Percentiles rank a stretch among this genome's conserved stretches.
These are phyloP conservation scores for Spergularia marina DNA, from an alignment of 148 eudicot genomes.

Conservation along the genomic window DNA sequence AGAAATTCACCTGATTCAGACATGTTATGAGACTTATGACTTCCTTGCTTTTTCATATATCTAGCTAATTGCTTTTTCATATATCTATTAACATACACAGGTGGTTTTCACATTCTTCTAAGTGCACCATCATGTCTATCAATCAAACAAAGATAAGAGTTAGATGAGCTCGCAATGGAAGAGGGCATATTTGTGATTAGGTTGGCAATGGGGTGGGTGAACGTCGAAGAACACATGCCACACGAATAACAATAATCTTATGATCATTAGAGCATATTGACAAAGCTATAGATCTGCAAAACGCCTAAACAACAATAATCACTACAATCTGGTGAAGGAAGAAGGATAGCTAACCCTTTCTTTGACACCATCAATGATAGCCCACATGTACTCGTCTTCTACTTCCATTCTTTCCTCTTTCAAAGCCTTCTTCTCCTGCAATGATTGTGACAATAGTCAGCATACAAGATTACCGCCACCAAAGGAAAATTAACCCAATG, in stretches of 20 bases:
- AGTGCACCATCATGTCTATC: too few species aligned
- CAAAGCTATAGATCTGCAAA: not conserved
- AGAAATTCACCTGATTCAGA: too few species aligned
- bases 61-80: conserved; percentile 92
- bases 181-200: too few species aligned
- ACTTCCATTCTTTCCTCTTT: conserved; percentile 85
- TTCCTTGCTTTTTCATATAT: conserved; percentile 92
- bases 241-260: not conserved
- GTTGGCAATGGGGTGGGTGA: too few species aligned
- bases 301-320: not conserved
- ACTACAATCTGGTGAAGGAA: too few species aligned
- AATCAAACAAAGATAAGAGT: too few species aligned
- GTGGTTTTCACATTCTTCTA: not conserved
- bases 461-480: not conserved
- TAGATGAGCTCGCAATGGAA: not conserved
- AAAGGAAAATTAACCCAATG: not conserved
- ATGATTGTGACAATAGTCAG: conserved; percentile 22
- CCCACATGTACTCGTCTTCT: conserved; percentile 99
- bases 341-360: conserved; percentile 62
- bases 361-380: conserved; percentile 85
- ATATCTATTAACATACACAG: too few species aligned
- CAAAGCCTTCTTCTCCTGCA: conserved; percentile 92
- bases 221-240: not conserved
- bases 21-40: conserved; percentile 45
- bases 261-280: not conserved